Percentiles rank a stretch among this genome's conserved stretches.
Conservation (phyloP, 106 monocot species). For the Apostasia ramifera region DNA sequence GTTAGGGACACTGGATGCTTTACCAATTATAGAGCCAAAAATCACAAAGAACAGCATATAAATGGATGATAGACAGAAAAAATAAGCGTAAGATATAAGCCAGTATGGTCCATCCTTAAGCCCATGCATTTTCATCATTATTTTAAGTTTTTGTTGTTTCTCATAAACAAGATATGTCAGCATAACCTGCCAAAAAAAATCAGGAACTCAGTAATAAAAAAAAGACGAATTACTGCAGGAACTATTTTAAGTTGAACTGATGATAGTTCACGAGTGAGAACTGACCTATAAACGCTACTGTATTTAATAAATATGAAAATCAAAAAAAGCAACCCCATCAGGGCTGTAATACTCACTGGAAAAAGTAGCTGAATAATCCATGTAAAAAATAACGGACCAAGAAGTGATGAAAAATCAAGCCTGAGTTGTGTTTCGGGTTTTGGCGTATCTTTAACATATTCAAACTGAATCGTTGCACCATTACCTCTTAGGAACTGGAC, state of each 20-base stretch:
- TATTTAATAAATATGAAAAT: too few relatives aligned
- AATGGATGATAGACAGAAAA: slow-evolving; percentile 46
- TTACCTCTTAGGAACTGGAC: slow-evolving; percentile 34
- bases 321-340: too few relatives aligned
- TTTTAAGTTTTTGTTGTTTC: slow-evolving; percentile 65
- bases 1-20: slow-evolving; percentile 1
- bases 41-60: slow-evolving; percentile 63
- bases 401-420: slow-evolving; percentile 58
- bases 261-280: too few relatives aligned
- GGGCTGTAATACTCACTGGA: slow-evolving; percentile 35
- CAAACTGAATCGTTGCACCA: slow-evolving; percentile 34
- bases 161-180: slow-evolving; percentile 65
- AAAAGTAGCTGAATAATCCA: slow-evolving; percentile 67
- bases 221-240: background rate
- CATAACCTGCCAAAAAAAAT: slow-evolving; percentile 38
- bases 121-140: slow-evolving; percentile 97
- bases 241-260: too few relatives aligned
- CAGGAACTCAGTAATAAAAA: background rate
- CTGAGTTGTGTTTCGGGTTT: slow-evolving; percentile 34
- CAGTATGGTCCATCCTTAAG: slow-evolving; percentile 81
- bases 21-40: slow-evolving; percentile 77
- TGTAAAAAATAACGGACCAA: slow-evolving; percentile 64
- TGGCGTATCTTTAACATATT: slow-evolving; percentile 76
- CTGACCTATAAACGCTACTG: too few relatives aligned
- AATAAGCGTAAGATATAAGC: slow-evolving; percentile 78